phyloP scores from a whole-genome alignment of 495 filamentous ascomycete genomes.

The Penicillium steckii region DNA sequence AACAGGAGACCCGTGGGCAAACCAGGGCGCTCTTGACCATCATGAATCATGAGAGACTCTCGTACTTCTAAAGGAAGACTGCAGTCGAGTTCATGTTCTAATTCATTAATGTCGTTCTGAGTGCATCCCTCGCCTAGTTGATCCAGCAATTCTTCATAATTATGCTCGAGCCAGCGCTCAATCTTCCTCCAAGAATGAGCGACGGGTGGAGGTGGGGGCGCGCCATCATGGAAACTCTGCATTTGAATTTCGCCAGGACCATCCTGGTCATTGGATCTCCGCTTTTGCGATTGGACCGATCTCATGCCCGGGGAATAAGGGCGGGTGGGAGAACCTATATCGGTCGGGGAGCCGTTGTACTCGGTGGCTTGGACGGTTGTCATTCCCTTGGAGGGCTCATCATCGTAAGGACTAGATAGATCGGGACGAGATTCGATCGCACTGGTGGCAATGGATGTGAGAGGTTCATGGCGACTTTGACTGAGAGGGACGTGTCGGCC shows the following conservation, averaged over 20 bases:
- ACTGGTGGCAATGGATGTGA: constrained; percentile 76
- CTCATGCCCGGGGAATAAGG: constrained; percentile 93
- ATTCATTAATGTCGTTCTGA: constrained; percentile 91
- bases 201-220: constrained; percentile 85
- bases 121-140: constrained; percentile 90
- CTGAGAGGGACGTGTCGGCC: constrained; percentile 77
- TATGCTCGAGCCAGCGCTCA: constrained; percentile 88
- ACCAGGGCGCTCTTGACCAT: constrained; percentile 93
- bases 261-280: constrained; percentile 54
- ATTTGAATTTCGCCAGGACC: constrained; percentile 86
- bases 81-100: constrained; percentile 95
- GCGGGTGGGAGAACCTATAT: constrained; percentile 48
- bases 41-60: constrained; percentile 86
- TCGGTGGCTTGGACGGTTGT: constrained; percentile 53
- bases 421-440: constrained; percentile 76
- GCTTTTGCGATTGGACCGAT: constrained; percentile 61
- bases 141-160: constrained; percentile 92
- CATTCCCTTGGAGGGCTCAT: constrained; percentile 60
- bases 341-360: constrained; percentile 60
- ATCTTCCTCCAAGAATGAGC: constrained; percentile 90
- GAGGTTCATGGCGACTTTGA: constrained; percentile 64
- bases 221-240: constrained; percentile 91
- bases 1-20: constrained; percentile 91
- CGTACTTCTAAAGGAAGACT: constrained; percentile 91
- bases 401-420: constrained; percentile 69